Evolutionary conservation across 2,329 filamentous ascomycete genomes (phyloP).

Genomic region (Pseudogymnoascus sp.): DNA sequence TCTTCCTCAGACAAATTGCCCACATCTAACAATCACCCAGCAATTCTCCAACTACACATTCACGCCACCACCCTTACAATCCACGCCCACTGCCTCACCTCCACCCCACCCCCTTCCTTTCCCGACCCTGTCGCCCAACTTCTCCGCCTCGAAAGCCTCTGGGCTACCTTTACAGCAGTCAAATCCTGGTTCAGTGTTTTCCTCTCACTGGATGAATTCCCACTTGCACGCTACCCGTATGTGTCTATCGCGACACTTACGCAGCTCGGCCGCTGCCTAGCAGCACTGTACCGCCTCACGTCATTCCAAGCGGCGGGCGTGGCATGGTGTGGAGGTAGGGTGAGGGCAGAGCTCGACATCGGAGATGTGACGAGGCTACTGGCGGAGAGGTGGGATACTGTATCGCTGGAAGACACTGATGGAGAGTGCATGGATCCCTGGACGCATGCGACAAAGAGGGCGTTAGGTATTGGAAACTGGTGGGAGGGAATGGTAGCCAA

Average conservation of each 20-base stretch:
- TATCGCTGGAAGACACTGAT: neutral
- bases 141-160: neutral
- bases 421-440: neutral
- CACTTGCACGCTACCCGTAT: neutral
- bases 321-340: neutral
- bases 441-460: neutral
- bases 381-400: neutral
- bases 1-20: neutral
- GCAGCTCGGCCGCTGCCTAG: neutral
- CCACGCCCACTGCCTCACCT: neutral
- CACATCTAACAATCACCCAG: neutral
- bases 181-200: neutral
- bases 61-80: neutral
- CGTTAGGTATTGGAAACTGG: neutral
- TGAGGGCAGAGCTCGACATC: neutral
- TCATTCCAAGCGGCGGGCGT: neutral
- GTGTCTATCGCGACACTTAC: neutral
- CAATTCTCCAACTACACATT: neutral
- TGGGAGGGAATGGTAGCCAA: neutral
- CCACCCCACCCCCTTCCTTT: neutral
- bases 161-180: neutral
- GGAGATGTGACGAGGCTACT: neutral
- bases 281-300: neutral
- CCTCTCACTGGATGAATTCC: neutral
- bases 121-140: neutral